A percentile compares a stretch with the other conserved stretches of the same genome.
These are phyloP conservation scores for Ehretia macrophylla DNA, from an alignment of 257 asterid species.

Conservation along the genomic window DNA sequence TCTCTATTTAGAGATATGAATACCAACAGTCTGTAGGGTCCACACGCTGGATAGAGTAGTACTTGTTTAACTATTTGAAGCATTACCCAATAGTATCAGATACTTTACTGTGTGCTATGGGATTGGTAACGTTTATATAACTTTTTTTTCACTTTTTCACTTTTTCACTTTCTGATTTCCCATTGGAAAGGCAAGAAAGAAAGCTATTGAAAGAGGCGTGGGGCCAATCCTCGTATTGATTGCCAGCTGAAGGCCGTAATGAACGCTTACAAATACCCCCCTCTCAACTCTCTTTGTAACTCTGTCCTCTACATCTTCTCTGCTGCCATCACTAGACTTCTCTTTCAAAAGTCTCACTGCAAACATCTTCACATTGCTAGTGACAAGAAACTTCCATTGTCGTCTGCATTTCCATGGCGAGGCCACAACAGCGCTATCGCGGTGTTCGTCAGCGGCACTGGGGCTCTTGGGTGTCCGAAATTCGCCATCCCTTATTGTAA, in stretches of 20 bases:
- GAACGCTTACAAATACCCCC: constrained; percentile 47
- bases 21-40: no score
- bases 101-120: no score
- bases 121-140: no score
- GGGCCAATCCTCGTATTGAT: constrained; percentile 39
- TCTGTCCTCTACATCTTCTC: not conserved
- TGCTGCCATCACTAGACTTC: not conserved
- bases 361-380: not conserved
- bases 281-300: not conserved
- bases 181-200: constrained; percentile 24
- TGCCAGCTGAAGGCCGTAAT: constrained; percentile 58
- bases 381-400: not conserved
- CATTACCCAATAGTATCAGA: no score
- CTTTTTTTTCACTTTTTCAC: no score
- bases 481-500: constrained; percentile 76
- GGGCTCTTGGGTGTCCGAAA: constrained; percentile 94
- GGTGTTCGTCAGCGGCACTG: constrained; percentile 84
- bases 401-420: constrained; percentile 48
- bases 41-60: no score
- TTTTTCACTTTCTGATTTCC: not conserved
- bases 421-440: constrained; percentile 57
- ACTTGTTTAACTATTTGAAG: no score
- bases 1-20: no score
- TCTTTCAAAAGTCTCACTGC: constrained; percentile 1
- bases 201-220: constrained; percentile 29